phyloP scores from a whole-genome alignment of 495 filamentous ascomycete species.

The Immersiella caudata region DNA sequence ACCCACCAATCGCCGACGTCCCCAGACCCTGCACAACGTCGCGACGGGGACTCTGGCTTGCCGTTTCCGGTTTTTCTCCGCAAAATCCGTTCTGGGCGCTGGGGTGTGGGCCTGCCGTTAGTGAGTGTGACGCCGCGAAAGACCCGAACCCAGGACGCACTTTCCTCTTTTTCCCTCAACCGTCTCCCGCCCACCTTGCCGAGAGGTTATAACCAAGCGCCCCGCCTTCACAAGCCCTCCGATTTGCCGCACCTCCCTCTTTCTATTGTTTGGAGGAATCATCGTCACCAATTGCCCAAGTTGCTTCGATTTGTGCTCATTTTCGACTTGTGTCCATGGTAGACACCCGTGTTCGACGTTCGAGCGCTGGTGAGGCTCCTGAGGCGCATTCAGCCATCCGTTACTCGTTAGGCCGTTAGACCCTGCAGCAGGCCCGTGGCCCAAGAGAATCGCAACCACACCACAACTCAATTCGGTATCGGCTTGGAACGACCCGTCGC shows the following conservation, averaged over 20 bases:
- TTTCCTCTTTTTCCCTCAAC: constrained; percentile 21
- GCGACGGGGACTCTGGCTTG: constrained; percentile 22
- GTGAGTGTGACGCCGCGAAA: neutral
- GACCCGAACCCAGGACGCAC: neutral
- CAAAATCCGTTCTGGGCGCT: constrained; percentile 19
- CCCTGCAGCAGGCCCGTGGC: neutral
- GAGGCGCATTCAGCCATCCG: constrained; percentile 14
- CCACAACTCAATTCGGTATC: neutral
- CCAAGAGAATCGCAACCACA: neutral
- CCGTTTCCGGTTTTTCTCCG: constrained; percentile 31
- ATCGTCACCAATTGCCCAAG: neutral
- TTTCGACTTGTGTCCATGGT: constrained; percentile 7
- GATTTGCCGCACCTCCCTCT: constrained; percentile 3
- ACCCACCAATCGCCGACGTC: constrained; percentile 18
- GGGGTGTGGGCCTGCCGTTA: neutral
- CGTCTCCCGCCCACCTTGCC: constrained; percentile 6
- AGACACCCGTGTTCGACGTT: constrained; percentile 5
- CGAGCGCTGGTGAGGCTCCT: constrained; percentile 15
- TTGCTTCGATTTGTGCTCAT: neutral
- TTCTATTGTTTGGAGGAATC: neutral
- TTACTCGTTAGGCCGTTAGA: neutral
- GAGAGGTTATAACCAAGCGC: constrained; percentile 13
- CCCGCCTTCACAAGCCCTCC: constrained; percentile 6
- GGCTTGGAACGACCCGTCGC: neutral
- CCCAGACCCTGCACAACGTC: neutral